Base-by-base conservation (phyloP, 305 asterid species). In the Striga hermonthica region DNA sequence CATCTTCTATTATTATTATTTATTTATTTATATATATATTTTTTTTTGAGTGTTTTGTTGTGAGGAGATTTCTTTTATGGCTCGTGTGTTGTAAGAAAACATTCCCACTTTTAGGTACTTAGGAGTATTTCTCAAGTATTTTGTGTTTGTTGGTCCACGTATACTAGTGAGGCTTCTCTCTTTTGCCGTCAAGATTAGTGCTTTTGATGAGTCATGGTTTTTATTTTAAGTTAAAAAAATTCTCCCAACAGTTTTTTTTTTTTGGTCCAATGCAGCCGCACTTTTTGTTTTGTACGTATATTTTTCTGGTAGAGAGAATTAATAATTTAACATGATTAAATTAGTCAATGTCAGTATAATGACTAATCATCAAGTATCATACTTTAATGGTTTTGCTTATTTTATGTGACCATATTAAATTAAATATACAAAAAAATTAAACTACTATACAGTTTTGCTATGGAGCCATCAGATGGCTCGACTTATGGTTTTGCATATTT, bases 41-140 rank as follows among this genome's bases (percentile, higher is more conserved):
- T 38, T 39, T 44, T 59, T 38, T 7, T 52, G 49, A 56, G 50
- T 41, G 14, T 31, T 55, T 45, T 65, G 8, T 55, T 11, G 2
- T 4, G 7, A 31, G 22, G 36, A 16, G 55, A 12, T 55, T 55
- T 40, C 31, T 22, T 55, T 31, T 55, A 47, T 56, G 12, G 38
- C 62, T 49, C 57, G 57, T 66, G 64, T 68, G 56, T 57, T 60
- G 61, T 49, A 62, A 69, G 73, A 37, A 61, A 80, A 40, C 76
- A 71, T 68, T 65, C 10, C 38, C 38, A 56, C 13, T 34, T 34
- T 61, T 0, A 53, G 39, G 60, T 14, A 38, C 12, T 54, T 74
- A 55, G 72, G 70, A 60, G 80, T 74, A 48, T 63, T 55, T 66
- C 31, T 60, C 39, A 80, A 66, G 80, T 70, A 72, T 71, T 61